Percentiles rank a stretch among this genome's conserved stretches.
Conservation (phyloP, 1,284 basidiomycete species). For the Puccinia triticina region DNA sequence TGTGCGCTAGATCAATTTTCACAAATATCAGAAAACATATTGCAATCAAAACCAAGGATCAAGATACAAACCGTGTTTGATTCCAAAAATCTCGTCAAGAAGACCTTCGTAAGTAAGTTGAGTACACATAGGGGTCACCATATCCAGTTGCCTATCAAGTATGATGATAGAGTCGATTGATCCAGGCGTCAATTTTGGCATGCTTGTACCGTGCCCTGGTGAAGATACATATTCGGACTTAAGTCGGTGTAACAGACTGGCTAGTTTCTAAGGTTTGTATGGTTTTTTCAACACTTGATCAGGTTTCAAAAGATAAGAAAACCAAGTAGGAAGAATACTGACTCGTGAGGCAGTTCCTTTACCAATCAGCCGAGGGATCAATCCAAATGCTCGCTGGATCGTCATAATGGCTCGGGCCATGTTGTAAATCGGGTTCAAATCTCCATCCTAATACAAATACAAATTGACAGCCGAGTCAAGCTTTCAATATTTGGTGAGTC, state of each 20-base stretch:
- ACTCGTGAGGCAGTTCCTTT: conserved; percentile 90
- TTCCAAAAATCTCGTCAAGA: conserved; percentile 88
- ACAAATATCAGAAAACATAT: neutral
- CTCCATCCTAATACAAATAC: conserved; percentile 73
- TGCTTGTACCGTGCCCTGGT: conserved; percentile 35
- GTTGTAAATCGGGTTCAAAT: conserved; percentile 85
- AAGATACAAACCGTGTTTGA: conserved; percentile 74
- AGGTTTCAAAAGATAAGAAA: conserved; percentile 34
- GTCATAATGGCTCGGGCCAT: conserved; percentile 83
- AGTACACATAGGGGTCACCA: conserved; percentile 92
- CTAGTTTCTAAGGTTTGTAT: conserved; percentile 69
- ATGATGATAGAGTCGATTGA: conserved; percentile 83
- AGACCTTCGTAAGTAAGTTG: conserved; percentile 97
- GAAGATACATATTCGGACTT: conserved; percentile 58
- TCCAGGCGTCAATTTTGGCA: conserved; percentile 55
- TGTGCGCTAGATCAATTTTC: conserved; percentile 13
- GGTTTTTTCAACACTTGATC: neutral
- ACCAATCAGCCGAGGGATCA: conserved; percentile 86
- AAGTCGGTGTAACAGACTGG: conserved; percentile 72
- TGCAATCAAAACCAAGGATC: neutral
- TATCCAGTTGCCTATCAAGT: conserved; percentile 87
- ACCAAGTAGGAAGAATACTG: conserved; percentile 56
- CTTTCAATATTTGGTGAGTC: neutral
- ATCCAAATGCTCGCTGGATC: conserved; percentile 82
- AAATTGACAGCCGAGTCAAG: neutral